Conservation (phyloP, 2,329 filamentous ascomycete species). For the Colletotrichum horii region DNA sequence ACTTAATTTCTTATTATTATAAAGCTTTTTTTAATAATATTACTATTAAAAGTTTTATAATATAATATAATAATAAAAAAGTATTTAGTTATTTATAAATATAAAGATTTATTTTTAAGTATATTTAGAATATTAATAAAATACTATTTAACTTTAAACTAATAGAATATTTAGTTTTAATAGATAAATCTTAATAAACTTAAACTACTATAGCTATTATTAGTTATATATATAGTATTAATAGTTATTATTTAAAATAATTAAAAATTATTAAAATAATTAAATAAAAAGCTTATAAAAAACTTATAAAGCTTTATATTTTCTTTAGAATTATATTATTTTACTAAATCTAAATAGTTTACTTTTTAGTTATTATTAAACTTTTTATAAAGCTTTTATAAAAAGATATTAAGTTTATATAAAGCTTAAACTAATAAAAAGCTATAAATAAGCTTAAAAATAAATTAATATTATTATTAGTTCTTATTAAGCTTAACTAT, state of each 20-base stretch:
- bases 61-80: background rate
- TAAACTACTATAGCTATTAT: background rate
- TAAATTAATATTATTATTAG: background rate
- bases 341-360: background rate
- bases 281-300: background rate
- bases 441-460: background rate
- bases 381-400: background rate
- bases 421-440: background rate
- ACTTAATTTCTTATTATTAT: background rate
- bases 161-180: background rate
- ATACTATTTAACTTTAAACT: background rate
- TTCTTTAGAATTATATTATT: background rate
- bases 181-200: background rate
- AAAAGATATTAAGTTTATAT: background rate
- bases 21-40: background rate
- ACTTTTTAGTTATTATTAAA: background rate
- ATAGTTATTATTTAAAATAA: background rate
- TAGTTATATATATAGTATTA: background rate
- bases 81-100: background rate
- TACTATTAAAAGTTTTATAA: background rate
- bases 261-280: background rate
- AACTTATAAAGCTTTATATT: background rate
- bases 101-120: background rate
- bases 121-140: background rate
- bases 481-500: background rate